Evolutionary conservation across 2,329 filamentous ascomycete species (phyloP).

Genomic region (Xylaria sp.): DNA sequence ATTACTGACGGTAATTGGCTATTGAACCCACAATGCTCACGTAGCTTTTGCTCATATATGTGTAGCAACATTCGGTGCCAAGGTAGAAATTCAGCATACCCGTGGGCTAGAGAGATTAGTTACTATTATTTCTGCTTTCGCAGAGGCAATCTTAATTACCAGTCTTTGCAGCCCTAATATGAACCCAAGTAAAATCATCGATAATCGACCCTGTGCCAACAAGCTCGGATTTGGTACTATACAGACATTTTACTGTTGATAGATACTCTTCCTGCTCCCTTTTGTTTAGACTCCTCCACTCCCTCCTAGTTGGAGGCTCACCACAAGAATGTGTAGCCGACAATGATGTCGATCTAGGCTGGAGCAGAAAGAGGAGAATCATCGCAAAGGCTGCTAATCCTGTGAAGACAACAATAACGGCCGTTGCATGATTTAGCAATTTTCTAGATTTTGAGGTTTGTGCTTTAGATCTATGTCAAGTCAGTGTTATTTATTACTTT

Average conservation of each 20-base stretch:
- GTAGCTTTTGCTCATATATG: conserved; percentile 12
- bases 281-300: background rate
- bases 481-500: background rate
- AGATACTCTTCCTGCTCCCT: background rate
- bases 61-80: conserved; percentile 11
- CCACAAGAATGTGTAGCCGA: background rate
- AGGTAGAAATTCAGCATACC: conserved; percentile 2
- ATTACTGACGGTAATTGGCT: conserved; percentile 8
- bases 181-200: conserved; percentile 6
- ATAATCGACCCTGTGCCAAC: background rate
- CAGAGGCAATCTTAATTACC: background rate
- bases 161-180: background rate
- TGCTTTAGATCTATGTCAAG: background rate
- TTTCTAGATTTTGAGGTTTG: background rate
- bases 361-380: background rate
- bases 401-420: background rate
- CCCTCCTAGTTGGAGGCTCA: background rate
- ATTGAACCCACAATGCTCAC: conserved; percentile 2
- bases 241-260: conserved; percentile 2
- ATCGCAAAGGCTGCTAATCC: background rate
- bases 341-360: background rate
- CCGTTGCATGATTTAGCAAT: background rate
- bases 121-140: background rate
- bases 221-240: conserved; percentile 1
- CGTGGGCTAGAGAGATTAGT: background rate